phyloP scores from a whole-genome alignment of 2,329 filamentous ascomycete genomes.

The Emydomyces testavorans region DNA sequence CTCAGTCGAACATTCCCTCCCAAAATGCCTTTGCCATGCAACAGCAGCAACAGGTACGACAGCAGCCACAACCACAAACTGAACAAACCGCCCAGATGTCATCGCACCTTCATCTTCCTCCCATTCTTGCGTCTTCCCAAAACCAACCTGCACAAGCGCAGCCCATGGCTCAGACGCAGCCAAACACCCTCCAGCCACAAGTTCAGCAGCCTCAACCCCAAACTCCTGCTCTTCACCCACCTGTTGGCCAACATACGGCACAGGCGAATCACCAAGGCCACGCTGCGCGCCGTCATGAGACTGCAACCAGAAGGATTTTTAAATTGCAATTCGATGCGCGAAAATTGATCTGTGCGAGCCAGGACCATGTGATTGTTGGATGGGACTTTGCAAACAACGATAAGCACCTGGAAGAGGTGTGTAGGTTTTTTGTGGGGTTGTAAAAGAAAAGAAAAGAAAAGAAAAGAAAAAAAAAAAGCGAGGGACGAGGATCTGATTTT shows the following conservation, averaged over 20 bases:
- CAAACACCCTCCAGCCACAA: neutral
- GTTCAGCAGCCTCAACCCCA: constrained; percentile 5
- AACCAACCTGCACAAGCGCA: neutral
- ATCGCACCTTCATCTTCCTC: neutral
- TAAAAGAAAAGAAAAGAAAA: no score
- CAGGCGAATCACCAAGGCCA: neutral
- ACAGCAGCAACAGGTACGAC: neutral
- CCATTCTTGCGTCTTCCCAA: neutral
- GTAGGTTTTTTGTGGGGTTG: constrained; percentile 57
- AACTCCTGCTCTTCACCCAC: constrained; percentile 3
- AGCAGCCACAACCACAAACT: neutral
- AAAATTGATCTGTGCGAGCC: constrained; percentile 86
- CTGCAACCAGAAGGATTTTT: constrained; percentile 58
- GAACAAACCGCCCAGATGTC: neutral
- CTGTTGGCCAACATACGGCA: neutral
- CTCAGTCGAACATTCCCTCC: constrained; percentile 20
- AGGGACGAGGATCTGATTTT: no score
- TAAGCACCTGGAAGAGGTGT: constrained; percentile 62
- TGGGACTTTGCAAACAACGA: constrained; percentile 97
- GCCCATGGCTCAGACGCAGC: neutral
- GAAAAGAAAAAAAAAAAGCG: no score
- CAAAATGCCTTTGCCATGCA: constrained; percentile 2
- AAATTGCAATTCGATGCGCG: constrained; percentile 93
- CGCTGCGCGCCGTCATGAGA: neutral
- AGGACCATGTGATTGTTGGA: constrained; percentile 81